Percentiles rank a stretch among this genome's conserved stretches.
Conservation (phyloP, 192 early-diverging fungal species). For the Gigaspora rosea region DNA sequence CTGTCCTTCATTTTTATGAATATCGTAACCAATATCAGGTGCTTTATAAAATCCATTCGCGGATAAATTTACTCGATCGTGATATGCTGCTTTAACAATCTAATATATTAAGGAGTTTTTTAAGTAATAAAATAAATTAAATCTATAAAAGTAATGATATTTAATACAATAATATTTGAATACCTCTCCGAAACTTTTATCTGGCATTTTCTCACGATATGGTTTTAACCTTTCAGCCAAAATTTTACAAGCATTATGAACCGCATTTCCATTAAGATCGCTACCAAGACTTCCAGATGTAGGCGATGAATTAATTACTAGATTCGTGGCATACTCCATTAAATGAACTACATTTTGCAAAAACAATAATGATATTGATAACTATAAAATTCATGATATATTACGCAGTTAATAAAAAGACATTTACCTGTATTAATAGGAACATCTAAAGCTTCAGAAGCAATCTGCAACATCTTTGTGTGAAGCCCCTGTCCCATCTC, state of each 20-base stretch:
- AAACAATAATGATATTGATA: not conserved
- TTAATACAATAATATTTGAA: constrained; percentile 20
- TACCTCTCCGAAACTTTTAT: too few species aligned
- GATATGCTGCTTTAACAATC: constrained; percentile 68
- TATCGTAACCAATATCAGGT: constrained; percentile 77
- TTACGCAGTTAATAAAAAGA: not conserved
- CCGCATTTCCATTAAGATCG: constrained; percentile 82
- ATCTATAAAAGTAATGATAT: constrained; percentile 37
- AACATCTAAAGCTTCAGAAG: too few species aligned
- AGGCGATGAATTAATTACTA: constrained; percentile 77
- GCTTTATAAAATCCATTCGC: constrained; percentile 44
- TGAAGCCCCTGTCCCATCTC: constrained; percentile 93
- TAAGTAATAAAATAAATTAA: constrained; percentile 41
- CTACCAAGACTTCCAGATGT: constrained; percentile 78
- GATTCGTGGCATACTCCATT: constrained; percentile 70
- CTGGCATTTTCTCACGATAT: too few species aligned
- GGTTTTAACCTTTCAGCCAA: too few species aligned
- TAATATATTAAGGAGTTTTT: constrained; percentile 31
- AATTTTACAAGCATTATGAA: constrained; percentile 30
- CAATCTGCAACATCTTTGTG: constrained; percentile 77
- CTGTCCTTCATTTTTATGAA: constrained; percentile 66
- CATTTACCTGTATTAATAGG: constrained; percentile 35
- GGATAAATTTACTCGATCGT: constrained; percentile 75
- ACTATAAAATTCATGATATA: too few species aligned
- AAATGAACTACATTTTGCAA: constrained; percentile 15